Evolutionary conservation across 805 yeast genomes (phyloP), one percentile per base, ranked within the genome.

Genomic region (Saccharomycopsis selenospora): DNA sequence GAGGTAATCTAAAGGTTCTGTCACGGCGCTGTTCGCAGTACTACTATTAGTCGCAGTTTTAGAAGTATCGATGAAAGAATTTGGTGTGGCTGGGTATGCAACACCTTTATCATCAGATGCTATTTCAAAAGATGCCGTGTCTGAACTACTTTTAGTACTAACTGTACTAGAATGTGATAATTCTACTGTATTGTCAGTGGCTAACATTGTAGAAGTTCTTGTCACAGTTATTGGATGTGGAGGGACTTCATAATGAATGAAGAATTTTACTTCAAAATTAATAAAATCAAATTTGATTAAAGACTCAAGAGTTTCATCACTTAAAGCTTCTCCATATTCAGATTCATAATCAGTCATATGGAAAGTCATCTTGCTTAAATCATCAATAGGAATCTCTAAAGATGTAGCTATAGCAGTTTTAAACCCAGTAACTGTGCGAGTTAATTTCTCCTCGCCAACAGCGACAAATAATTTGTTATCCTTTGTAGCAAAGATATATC

Each of bases 301-400:
- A 1, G 55, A 53, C 1, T 66, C 66, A 2, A 82, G 48, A 1
- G 72, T 56, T 2, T 68, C 68, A 41, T 79, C 82, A 23, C 80
- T 73, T 17, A 84, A 56, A 0, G 79, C 68, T 3, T 67, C 73
- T 23, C 89, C 91, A 25, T 74, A 71, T 13, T 71, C 70, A 43
- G 79, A 68, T 18, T 79, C 78, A 60, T 80, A 77, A 46, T 87
- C 95, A 0, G 95, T 83, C 52, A 87, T 62, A 55, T 81, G 83
- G 40, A 79, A 68, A 0, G 71, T 60, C 28, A 63, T 46, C 10
- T 61, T 61, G 4, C 56, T 47, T 5, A 59, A 53, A 17, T 54
- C 55, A 2, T 63, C 57, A 3, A 57, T 55, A 20, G 44, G 55
- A 18, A 70, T 49, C 11, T 60, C 67, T 14, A 80, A 56, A 2